These are phyloP conservation scores for Beauveria rudraprayagi DNA, from an alignment of 2,329 filamentous ascomycete species.

Conservation along the genomic window DNA sequence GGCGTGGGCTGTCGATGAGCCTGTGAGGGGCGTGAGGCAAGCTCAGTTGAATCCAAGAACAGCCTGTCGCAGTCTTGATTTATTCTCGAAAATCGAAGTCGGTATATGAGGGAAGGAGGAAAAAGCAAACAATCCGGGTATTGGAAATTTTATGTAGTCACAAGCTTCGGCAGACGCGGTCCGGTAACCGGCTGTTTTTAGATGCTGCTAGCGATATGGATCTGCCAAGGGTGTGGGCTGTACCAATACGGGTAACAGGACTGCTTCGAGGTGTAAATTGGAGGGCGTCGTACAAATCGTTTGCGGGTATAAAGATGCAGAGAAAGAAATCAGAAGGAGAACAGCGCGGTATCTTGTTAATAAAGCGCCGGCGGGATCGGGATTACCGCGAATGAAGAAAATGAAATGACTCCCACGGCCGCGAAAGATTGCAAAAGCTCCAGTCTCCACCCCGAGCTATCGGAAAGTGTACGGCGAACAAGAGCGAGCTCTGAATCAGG, in stretches of 20 bases:
- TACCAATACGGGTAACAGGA: background rate
- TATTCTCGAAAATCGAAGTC: background rate
- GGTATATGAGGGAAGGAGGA: too few relatives aligned
- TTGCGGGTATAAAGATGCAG: background rate
- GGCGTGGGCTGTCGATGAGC: background rate
- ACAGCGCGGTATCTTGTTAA: background rate
- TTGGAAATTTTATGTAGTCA: background rate
- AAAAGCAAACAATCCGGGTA: background rate
- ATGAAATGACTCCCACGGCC: background rate
- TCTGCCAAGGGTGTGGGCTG: background rate
- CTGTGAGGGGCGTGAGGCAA: background rate
- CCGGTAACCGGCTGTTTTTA: background rate
- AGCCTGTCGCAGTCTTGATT: background rate
- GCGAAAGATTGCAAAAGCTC: background rate
- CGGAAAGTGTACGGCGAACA: background rate
- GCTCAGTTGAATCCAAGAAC: background rate
- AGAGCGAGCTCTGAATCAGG: background rate
- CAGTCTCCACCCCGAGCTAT: background rate
- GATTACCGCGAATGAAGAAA: background rate
- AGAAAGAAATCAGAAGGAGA: background rate
- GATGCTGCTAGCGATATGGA: background rate
- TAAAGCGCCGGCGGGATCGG: background rate
- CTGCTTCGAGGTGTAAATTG: background rate
- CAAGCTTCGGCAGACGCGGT: background rate
- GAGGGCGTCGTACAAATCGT: background rate